Evolutionary conservation across 2,329 filamentous ascomycete species (phyloP), one percentile per base, ranked within the genome.

Genomic region (Thelonectria blattea): DNA sequence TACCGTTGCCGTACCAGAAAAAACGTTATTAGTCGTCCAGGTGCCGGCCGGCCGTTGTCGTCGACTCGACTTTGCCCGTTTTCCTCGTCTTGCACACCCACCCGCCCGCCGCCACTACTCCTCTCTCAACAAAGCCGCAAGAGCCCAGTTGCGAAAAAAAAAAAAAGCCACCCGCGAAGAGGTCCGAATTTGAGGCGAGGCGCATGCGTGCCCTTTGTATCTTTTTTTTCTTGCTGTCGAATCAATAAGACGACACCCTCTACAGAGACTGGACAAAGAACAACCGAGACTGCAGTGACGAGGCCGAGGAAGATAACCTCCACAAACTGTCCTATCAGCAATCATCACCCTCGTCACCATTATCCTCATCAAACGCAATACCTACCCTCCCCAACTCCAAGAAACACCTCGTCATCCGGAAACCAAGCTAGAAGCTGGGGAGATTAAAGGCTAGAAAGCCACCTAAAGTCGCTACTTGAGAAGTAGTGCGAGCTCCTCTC

Each of bases 401-500:
- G 27, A 30, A 30, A 30, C 27, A 30, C 27, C 27, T 30, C 27
- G 27, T 30, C 27, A 30, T 30, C 27, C 27, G 17, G 20, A 18
- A 45, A 49, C 12, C 5, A 27, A 48, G 53, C 53, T 56, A 56
- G 53, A 56, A 56, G 53, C 37, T 47, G 50, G 53, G 53, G 53
- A 56, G 53, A 56, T 56, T 56, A 43, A 34, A 56, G 53, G 37
- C 53, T 56, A 56, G 53, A 56, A 56, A 37, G 32, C 46, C 30
- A 43, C 37, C 39, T 37, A 37, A 56, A 39, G n/a, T 37, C 22
- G 20, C 20, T 41, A 39, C 53, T 43, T 55, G 34, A 30, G 5
- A 30, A 10, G 27, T 30, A 30, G 27, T 59, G 24, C 22, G 22
- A 24, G 22, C 22, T n/a, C 22, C 46, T 17, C 17, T 65, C 61